Base-by-base conservation (phyloP, 768 basidiomycete genomes). In the Calocybe cyanea region DNA sequence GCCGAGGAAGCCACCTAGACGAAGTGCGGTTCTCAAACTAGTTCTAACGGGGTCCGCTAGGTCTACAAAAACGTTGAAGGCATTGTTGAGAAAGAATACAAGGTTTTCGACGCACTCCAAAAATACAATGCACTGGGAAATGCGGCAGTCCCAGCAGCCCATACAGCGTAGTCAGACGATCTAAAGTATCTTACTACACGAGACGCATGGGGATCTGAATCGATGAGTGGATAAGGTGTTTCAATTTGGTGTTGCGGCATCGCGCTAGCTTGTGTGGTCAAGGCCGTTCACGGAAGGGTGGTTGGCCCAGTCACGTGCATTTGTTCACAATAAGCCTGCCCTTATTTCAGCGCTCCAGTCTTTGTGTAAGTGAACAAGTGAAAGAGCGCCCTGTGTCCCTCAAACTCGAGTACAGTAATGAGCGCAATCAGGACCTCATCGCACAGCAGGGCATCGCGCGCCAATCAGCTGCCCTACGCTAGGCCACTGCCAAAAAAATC, bases 171-270 rank as follows among this genome's bases (percentile, higher is more conserved):
- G 73, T 99, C 95, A 1, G 85, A 83, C 17, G 82, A 75, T 19
- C 95, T 77, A 66, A 97, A 81, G 70, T 96, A 96, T 47, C 88
- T 74, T 17, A 99, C 68, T 40, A 99, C 95, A 24, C 95, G 81
- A 24, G 71, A 70, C 11, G 83, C 83, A 72, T 96, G 88, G 8
- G 95, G 95, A 73, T 98, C 95, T 0, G 82, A 73, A 67, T 97
- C 95, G 69, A 98, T 88, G 66, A 95, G 83, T 38, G 93, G 93
- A 70, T 81, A 95, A 19, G 83, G 82, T 32, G 86, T 81, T 58
- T 70, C 62, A 44, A 73, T 64, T 48, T 71, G 61, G 61, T 75
- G 76, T 50, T 65, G 62, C 41, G 79, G 76, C 77, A 78, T 77
- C 50, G 63, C 42, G 41, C 34, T 41, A 36, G 6, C 17, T 52